These are phyloP conservation scores for Hypomontagnella submonticulosa DNA, from an alignment of 495 filamentous ascomycete species.

Conservation along the genomic window DNA sequence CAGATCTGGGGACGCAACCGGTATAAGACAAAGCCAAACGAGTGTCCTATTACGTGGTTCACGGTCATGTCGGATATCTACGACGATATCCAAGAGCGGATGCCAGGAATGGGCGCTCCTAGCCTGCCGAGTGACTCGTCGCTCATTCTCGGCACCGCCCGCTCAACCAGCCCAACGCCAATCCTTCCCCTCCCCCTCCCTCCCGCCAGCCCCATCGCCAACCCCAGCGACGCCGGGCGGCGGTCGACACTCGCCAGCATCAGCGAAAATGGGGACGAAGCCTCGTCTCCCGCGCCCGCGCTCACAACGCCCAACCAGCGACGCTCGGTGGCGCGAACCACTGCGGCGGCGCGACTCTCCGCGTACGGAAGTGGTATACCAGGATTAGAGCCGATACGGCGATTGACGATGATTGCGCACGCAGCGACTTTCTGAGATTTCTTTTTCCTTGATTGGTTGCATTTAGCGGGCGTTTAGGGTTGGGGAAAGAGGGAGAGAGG, in stretches of 20 bases:
- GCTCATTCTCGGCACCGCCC: neutral
- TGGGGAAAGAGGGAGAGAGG: conserved; percentile 2
- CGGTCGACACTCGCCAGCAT: conserved; percentile 13
- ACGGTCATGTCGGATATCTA: conserved; percentile 25
- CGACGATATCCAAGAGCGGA: conserved; percentile 19
- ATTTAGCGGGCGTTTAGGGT: too few relatives aligned
- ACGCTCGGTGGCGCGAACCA: conserved; percentile 11
- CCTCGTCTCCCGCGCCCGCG: neutral
- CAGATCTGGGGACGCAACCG: conserved; percentile 21
- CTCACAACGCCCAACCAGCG: neutral
- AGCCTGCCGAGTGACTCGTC: conserved; percentile 3
- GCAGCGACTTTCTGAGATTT: conserved; percentile 19
- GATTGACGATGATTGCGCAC: conserved; percentile 11
- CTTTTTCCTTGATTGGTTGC: too few relatives aligned
- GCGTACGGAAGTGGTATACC: neutral
- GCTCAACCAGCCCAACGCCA: neutral
- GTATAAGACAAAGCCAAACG: neutral
- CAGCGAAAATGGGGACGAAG: conserved; percentile 5
- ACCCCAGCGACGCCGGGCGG: neutral
- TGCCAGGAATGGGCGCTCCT: neutral
- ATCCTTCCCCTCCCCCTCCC: too few relatives aligned
- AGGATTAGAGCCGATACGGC: conserved; percentile 14
- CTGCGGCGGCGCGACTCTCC: neutral
- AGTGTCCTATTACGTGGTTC: conserved; percentile 11
- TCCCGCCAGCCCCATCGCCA: neutral